Base-by-base conservation (phyloP, 805 yeast genomes). In the Metschnikowia baotianmanensis region DNA sequence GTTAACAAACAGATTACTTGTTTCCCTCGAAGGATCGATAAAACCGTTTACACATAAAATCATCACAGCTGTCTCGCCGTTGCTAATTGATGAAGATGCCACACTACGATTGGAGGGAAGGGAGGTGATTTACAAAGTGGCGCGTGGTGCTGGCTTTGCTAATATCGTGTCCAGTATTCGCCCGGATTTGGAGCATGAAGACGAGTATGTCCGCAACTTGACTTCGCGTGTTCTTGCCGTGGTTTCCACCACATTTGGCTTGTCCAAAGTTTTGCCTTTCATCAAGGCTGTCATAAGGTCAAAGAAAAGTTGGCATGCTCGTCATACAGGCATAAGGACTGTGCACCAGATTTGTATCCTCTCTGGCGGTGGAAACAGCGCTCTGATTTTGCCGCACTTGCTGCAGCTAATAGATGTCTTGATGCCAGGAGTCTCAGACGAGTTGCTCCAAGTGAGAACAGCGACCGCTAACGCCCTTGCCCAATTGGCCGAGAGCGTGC, bases 181-280 rank as follows among this genome's bases (percentile, higher is more conserved):
- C 39, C 87, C 93, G 0, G 95, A 88, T 59, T 75, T 93, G 31
- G 95, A 85, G 50, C 80, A 84, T 52, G 74, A 74, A 8, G 96
- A 90, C 55, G 96, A 89, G 51, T 82, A 80, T 51, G 81, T 85
- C 7, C 69, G 96, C 38, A 83, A 83, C 51, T 69, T 80, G 1
- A 82, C 95, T 0, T 77, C 96, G 0, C 69, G 91, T 40, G 78
- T 89, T 1, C 71, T 90, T 58, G 96, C 97, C 0, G 84, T 88
- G 5, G 88, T 85, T 2, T 89, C 95, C 0, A 77, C 79, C 34
- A 77, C 96, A 0, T 59, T 90, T 26, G 96, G 97, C 1, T 67
- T 88, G 6, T 80, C 76, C 1, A 63, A 77, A 5, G 59, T 87
- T 33, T 55, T 93, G 10, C 96, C 97, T 0, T 91, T 91, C 57